Base-by-base conservation (phyloP, 108 stramenopile genomes). In the Discostella pseudostelligera region DNA sequence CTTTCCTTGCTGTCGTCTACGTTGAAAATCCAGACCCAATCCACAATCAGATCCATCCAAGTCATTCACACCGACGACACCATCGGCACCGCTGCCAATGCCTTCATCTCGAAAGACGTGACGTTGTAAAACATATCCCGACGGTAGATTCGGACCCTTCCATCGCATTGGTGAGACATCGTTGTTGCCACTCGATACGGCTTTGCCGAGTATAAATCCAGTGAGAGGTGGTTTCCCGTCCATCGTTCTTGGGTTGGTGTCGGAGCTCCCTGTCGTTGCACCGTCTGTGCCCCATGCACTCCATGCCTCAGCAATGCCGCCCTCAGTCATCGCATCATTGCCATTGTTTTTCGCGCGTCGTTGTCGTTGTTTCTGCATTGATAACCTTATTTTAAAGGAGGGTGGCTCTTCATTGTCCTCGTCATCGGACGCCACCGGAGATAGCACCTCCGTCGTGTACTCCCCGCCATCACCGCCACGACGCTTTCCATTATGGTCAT, bases 351-450 rank as follows among this genome's bases (percentile, higher is more conserved):
- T n/a, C 26, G 21, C 7, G 32, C 5, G 35, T 56, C 44, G 11
- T 22, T 12, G 10, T 20, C 40, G 17, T 54, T 54, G 13, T 21
- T 12, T 13, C 42, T 28, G 28, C 5, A 32, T 4, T 32, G 32
- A 32, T 32, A 32, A 4, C 32, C 32, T 32, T 4, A 3, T 5
- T 4, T 32, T 32, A 4, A 5, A 32, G 32, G 32, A 32, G 32
- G 32, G 24, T 14, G 26, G 50, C 14, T 16, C 25, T 4, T 17
- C 65, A 50, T 67, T 62, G 51, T 54, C 50, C 58, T 77, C 76
- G n/a, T 70, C 76, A 7, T 77, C 76, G 6, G 76, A 77, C 32
- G 76, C 76, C 50, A 57, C 49, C 28, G 76, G 76, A 46, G 76
- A 77, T 10, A 65, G 76, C 20, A 77, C 51, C 47, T 77, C 76